These are phyloP conservation scores for Fraxinus dipetala DNA, from an alignment of 305 asterid genomes.

Conservation along the genomic window DNA sequence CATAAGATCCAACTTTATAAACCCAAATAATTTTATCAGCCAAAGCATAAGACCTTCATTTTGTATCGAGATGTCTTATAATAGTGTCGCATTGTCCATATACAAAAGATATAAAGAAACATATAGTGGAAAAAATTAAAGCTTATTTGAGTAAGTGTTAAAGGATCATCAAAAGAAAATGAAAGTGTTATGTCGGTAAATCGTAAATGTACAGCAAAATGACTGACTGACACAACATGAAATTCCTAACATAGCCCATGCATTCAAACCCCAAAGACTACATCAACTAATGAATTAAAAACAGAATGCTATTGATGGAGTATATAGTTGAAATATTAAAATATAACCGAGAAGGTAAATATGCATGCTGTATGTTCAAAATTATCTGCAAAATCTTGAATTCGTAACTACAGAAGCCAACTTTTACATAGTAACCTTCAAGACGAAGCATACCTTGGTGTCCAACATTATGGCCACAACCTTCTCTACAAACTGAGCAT, in stretches of 20 bases:
- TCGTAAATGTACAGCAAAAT: not conserved
- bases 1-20: not conserved
- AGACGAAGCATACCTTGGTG: slow-evolving; percentile 63
- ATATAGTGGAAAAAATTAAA: not conserved
- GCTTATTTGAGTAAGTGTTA: not conserved
- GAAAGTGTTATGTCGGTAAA: not conserved
- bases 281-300: not conserved
- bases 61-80: not conserved
- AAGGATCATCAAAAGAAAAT: not conserved
- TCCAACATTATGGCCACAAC: slow-evolving; percentile 92
- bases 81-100: not conserved
- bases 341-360: not conserved
- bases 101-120: not conserved
- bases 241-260: not conserved
- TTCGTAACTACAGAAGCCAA: slow-evolving; percentile 5
- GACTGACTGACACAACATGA: not conserved
- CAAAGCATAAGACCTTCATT: not conserved
- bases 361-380: not conserved
- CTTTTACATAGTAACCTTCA: slow-evolving; percentile 6
- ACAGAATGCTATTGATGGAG: not conserved
- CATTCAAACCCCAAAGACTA: not conserved
- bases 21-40: not conserved
- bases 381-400: not conserved
- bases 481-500: slow-evolving; percentile 71
- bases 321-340: not conserved